phyloP scores from a whole-genome alignment of 140 eudicot genomes.

The Bidens hawaiensis region DNA sequence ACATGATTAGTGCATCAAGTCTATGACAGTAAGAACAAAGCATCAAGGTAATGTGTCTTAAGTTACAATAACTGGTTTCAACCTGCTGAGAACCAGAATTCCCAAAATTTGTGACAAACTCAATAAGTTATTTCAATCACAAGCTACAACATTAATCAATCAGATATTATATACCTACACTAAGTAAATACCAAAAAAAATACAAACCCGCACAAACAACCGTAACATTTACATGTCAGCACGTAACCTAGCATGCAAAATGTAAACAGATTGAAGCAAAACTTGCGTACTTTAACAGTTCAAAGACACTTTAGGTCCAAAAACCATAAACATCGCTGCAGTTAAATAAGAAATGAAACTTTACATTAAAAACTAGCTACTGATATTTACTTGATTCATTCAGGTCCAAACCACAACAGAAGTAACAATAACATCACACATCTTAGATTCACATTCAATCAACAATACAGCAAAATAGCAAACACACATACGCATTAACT shows the following conservation, averaged over 20 bases:
- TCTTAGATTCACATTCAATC: too few relatives aligned
- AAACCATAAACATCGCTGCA: neutral
- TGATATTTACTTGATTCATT: neutral
- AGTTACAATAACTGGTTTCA: slow-evolving; percentile 5
- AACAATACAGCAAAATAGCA: neutral
- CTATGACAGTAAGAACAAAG: neutral
- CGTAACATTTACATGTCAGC: neutral
- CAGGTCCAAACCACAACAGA: too few relatives aligned
- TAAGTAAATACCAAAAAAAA: neutral
- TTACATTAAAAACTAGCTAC: slow-evolving; percentile 15
- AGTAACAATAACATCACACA: too few relatives aligned
- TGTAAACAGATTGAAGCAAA: neutral
- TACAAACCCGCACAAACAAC: neutral
- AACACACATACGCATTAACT: neutral
- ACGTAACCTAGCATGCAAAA: neutral
- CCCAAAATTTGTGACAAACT: neutral
- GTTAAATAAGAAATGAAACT: neutral
- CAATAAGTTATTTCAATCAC: neutral
- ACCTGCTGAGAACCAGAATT: neutral
- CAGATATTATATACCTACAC: neutral
- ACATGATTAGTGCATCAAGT: neutral
- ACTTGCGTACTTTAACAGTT: neutral
- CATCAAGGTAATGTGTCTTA: neutral
- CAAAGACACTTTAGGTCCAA: neutral
- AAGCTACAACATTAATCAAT: slow-evolving; percentile 3